phyloP scores from a whole-genome alignment of 495 filamentous ascomycete genomes.

The Geopyxis carbonaria region DNA sequence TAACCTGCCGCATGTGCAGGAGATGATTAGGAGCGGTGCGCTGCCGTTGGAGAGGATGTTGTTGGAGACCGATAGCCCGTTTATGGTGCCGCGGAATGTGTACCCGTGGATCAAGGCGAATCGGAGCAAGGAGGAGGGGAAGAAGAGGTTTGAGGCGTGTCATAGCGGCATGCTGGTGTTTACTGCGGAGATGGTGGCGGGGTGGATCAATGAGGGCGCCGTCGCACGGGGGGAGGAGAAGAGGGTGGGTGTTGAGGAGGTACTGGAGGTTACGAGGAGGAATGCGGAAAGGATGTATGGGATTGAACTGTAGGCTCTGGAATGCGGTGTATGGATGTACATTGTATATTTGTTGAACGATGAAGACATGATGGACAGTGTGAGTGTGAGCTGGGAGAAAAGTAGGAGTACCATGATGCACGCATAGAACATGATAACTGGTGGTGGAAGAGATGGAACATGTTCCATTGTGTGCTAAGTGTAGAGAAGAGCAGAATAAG shows the following conservation, averaged over 20 bases:
- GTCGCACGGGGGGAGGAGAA: conserved; percentile 3
- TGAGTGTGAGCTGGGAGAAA: too few species aligned
- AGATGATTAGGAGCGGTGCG: conserved; percentile 8
- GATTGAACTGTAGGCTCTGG: conserved; percentile 15
- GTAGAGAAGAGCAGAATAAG: too few species aligned
- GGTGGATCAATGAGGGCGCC: conserved; percentile 10
- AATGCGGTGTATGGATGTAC: too few species aligned
- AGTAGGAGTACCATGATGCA: too few species aligned
- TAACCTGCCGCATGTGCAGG: background rate
- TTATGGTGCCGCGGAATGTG: conserved; percentile 13
- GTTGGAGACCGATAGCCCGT: conserved; percentile 19
- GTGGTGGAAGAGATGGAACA: too few species aligned
- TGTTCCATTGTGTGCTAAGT: too few species aligned
- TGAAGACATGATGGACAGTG: too few species aligned
- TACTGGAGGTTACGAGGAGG: conserved; percentile 15
- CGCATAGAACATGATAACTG: too few species aligned
- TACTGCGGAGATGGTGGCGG: conserved; percentile 11
- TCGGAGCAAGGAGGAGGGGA: background rate
- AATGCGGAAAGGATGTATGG: conserved; percentile 20
- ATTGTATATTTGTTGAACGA: too few species aligned
- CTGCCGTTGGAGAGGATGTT: conserved; percentile 14
- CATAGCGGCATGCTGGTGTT: conserved; percentile 22
- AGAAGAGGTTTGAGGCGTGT: conserved; percentile 9
- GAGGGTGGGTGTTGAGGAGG: conserved; percentile 7
- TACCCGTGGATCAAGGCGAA: conserved; percentile 9